Conservation (phyloP, 805 yeast species). For the Candida verbasci region DNA sequence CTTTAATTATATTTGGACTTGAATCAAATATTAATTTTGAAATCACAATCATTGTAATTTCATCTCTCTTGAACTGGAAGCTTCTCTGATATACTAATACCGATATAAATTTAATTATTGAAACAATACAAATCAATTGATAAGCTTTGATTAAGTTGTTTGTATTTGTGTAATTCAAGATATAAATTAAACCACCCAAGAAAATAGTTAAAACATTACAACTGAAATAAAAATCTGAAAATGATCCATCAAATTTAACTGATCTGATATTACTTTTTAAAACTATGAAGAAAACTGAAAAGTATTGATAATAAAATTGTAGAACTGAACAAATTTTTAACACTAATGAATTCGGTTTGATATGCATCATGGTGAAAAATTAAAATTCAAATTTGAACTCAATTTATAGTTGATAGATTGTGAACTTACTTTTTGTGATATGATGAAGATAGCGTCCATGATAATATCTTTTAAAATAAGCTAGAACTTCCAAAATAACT, state of each 20-base stretch:
- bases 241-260: conserved; percentile 3
- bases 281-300: neutral
- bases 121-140: neutral
- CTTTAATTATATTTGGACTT: neutral
- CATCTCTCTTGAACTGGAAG: neutral
- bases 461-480: no score
- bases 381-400: no score
- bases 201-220: conserved; percentile 4
- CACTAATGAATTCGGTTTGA: neutral
- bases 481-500: no score
- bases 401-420: no score
- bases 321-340: neutral
- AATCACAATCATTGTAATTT: conserved; percentile 7
- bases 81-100: neutral
- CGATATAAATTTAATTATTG: neutral
- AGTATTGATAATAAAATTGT: conserved; percentile 6
- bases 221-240: conserved; percentile 5
- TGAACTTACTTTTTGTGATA: no score
- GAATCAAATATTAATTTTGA: conserved; percentile 6
- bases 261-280: neutral
- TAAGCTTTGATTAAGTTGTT: neutral
- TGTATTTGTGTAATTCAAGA: neutral
- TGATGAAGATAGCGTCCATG: no score
- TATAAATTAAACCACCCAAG: conserved; percentile 3
- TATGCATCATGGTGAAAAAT: conserved; percentile 1